phyloP scores from a whole-genome alignment of 2,329 filamentous ascomycete genomes.

The Pseudogymnoascus sp. region DNA sequence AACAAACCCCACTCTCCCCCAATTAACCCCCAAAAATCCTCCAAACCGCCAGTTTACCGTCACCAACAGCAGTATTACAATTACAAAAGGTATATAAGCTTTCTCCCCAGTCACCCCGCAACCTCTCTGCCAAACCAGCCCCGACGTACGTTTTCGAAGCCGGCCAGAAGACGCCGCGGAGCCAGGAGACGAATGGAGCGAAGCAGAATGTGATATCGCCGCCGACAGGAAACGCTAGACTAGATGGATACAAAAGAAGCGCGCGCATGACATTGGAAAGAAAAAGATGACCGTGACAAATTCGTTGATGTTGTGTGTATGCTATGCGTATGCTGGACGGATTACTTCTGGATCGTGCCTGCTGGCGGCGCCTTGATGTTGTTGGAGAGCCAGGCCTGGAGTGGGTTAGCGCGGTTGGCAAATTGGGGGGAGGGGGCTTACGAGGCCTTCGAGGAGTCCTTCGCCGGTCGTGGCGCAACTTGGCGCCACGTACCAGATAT shows the following conservation, averaged over 20 bases:
- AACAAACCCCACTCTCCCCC: neutral
- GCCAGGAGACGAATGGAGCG: neutral
- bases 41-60: conserved; percentile 6
- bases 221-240: conserved; percentile 10
- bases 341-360: conserved; percentile 22
- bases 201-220: conserved; percentile 10
- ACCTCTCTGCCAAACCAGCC: neutral
- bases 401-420: neutral
- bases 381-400: conserved; percentile 66
- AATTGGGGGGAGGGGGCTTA: conserved; percentile 29
- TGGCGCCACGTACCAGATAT: conserved; percentile 77
- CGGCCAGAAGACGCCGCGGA: neutral
- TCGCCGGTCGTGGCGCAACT: conserved; percentile 76
- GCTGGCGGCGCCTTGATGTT: conserved; percentile 61
- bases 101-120: neutral
- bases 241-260: neutral
- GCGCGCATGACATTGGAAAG: neutral
- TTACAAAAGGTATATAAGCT: neutral
- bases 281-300: neutral
- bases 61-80: conserved; percentile 6
- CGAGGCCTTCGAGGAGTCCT: conserved; percentile 71
- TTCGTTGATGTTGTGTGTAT: neutral
- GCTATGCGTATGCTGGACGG: neutral
- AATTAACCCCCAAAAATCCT: neutral
- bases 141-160: neutral